phyloP scores from a whole-genome alignment of 495 filamentous ascomycete species.

The Pseudotulostoma volvatum region DNA sequence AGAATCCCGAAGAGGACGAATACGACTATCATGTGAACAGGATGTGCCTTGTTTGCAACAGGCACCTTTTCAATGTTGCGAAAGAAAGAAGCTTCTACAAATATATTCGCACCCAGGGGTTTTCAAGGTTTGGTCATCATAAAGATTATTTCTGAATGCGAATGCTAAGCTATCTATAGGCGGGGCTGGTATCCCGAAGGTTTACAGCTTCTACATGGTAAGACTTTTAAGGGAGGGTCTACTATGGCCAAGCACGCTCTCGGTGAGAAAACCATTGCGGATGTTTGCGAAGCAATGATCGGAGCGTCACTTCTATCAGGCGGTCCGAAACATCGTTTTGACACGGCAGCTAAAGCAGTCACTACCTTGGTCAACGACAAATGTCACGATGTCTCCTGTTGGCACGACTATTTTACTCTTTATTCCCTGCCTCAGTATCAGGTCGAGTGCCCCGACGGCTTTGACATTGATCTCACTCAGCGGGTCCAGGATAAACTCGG shows the following conservation, averaged over 20 bases:
- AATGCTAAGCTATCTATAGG: conserved; percentile 12
- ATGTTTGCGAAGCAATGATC: conserved; percentile 91
- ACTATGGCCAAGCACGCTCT: conserved; percentile 46
- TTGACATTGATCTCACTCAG: conserved; percentile 45
- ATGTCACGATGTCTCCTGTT: conserved; percentile 51
- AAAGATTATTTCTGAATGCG: neutral
- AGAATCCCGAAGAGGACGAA: conserved; percentile 64
- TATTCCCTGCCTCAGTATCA: conserved; percentile 68
- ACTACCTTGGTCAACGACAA: conserved; percentile 51
- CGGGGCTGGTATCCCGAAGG: conserved; percentile 73
- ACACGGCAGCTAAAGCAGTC: conserved; percentile 72
- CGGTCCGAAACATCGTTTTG: conserved; percentile 41
- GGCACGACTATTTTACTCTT: conserved; percentile 50
- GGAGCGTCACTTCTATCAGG: conserved; percentile 67
- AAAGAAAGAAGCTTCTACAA: conserved; percentile 45
- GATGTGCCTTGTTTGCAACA: conserved; percentile 86
- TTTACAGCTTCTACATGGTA: conserved; percentile 45
- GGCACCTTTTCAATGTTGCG: conserved; percentile 69
- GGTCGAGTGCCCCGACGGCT: conserved; percentile 26
- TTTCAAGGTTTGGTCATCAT: conserved; percentile 40
- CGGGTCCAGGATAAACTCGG: conserved; percentile 49
- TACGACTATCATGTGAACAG: conserved; percentile 78
- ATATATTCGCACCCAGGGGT: conserved; percentile 68
- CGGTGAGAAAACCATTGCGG: conserved; percentile 84
- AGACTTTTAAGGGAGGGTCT: conserved; percentile 34